Base-by-base conservation (phyloP, 2,329 filamentous ascomycete genomes). In the Nemania sp. region DNA sequence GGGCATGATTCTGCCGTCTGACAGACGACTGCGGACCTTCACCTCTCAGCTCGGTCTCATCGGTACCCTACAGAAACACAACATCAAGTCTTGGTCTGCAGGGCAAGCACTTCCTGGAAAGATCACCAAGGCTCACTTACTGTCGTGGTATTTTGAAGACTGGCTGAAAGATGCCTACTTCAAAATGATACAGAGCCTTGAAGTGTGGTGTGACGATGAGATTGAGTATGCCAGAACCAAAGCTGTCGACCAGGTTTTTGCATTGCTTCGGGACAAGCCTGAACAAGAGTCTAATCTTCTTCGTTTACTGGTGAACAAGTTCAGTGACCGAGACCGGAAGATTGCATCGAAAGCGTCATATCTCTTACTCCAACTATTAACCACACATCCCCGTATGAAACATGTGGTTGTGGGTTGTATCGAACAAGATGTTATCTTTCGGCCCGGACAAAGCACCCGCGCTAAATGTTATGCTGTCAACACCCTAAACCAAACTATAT, bases 401-500 rank as follows among this genome's bases (percentile, higher is more conserved):
- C 82, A 86, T 15, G 88, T 96, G 54, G 90, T 99, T 66, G 87
- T 97, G 67, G 88, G 86, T 63, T 87, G 88, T 10, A 87, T 99
- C 45, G 94, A 99, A 75, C 88, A 90, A 56, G 94, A 98, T 68
- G 84, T 96, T 48, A 79, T 99, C 20, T 90, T 97, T 73, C 87
- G 92, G 54, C 91, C 93, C 0, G 90, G 91, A 11, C 95, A 98
- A 75, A 94, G 87, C 71, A 82, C 89, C 37, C 90, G 96, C 68
- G 91, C 94, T 42, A 96, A 91, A 73, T 99, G 99, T 77, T 97
- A 97, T 75, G 93, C 92, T 35, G 88, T 97, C 74, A 97, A 97
- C 74, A 98, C 95, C 0, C 82, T 99, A 51, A 99, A 99, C 74
- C 96, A 99, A 77, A 98, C 94, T 0, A 93, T 98, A 51, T 78